Percentiles rank a stretch among this genome's conserved stretches.
These are phyloP conservation scores for Mucor velutinosus DNA, from an alignment of 371 early-diverging fungal species.

Conservation along the genomic window DNA sequence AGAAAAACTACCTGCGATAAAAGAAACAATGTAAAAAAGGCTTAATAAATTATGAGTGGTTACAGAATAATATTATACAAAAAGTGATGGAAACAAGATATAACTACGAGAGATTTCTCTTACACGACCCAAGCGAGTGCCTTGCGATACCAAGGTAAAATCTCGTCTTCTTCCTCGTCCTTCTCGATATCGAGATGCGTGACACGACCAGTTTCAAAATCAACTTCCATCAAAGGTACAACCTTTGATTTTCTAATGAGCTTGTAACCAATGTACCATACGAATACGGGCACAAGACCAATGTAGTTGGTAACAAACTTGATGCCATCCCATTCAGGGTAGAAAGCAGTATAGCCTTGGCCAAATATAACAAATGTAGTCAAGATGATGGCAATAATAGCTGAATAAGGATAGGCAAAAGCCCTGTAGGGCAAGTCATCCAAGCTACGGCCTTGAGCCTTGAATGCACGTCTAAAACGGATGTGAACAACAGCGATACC, in stretches of 20 bases:
- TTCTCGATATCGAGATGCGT: constrained; percentile 35
- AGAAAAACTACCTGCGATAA: not conserved
- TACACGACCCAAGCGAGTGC: constrained; percentile 23
- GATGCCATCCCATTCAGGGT: constrained; percentile 28
- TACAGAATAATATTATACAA: not conserved
- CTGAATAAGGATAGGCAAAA: constrained; percentile 69
- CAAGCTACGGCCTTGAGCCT: constrained; percentile 68
- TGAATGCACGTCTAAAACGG: constrained; percentile 81
- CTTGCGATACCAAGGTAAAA: constrained; percentile 23
- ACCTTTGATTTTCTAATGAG: constrained; percentile 51
- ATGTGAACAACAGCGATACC: constrained; percentile 76
- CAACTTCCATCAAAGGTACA: constrained; percentile 55
- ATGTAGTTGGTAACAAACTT: constrained; percentile 40
- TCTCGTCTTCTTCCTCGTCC: constrained; percentile 30
- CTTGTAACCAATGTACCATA: constrained; percentile 54
- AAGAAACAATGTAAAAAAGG: not conserved
- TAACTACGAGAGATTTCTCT: not conserved
- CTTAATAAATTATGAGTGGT: not conserved
- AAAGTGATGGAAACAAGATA: not conserved
- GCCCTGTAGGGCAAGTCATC: constrained; percentile 74
- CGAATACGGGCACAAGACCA: constrained; percentile 45
- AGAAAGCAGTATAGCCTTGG: constrained; percentile 49
- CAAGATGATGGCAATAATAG: constrained; percentile 49
- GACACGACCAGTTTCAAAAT: constrained; percentile 36
- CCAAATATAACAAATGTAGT: constrained; percentile 57